Evolutionary conservation across 345 rosid species (phyloP), one percentile per base, ranked within the genome.

Genomic region (Populus deltoides): DNA sequence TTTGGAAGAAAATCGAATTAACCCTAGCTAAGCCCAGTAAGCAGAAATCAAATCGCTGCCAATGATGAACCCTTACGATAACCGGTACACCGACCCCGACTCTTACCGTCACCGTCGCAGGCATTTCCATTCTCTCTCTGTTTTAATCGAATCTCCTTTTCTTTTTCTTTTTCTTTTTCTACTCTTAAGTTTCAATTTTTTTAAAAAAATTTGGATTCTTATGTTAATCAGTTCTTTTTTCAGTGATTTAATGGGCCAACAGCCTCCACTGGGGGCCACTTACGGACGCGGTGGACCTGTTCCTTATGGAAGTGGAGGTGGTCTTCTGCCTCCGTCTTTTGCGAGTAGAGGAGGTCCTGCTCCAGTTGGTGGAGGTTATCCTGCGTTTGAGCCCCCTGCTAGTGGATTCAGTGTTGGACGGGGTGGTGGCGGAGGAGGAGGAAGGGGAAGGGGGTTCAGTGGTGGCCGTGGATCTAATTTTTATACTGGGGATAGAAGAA

Each of bases 51-150:
- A 62, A 29, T 71, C 20, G 36, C 73, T 36, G 66, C 43, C 24
- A 39, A 13, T 49, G 68, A 90, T 92, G 97, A 89, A 86, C 75
- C 90, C 88, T 8, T 79, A 86, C 74, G 98, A 94, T 73, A 88
- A 88, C 69, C 84, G 98, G 76, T 91, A 87, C 57, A 77, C 88
- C 76, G 98, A 92, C 71, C 97, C 98, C 1, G 88, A 87, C 73
- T 94, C 97, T 27, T 91, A 92, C 83, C 98, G 93, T 81, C 90
- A 86, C 53, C 92, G 97, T n/a, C 86, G 94, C 75, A 91, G 97
- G 98, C 91, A 86, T 10, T 68, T 25, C 11, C 3, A 9, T 67
- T 25, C 29, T 45, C 24, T 45, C 29, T 29, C 22, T 33, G 29
- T 25, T 25, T 29, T 68, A 20, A 38, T 29, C 78, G 53, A 63